Percentiles rank a stretch among this genome's conserved stretches.
phyloP scores from a whole-genome alignment of 208 protist genomes.

The Acanthamoeba polyphaga region DNA sequence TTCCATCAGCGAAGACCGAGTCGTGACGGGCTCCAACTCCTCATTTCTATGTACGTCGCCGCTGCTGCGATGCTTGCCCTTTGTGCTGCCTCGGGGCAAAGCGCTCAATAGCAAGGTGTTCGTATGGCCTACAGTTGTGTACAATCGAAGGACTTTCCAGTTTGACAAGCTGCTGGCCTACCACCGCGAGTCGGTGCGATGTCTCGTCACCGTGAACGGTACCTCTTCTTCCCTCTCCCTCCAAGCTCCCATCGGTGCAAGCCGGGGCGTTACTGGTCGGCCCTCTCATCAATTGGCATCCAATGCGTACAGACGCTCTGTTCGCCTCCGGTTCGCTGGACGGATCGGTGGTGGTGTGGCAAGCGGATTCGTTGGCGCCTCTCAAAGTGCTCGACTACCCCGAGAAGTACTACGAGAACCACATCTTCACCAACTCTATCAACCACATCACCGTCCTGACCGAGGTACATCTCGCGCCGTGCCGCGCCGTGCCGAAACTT shows the following conservation, averaged over 20 bases:
- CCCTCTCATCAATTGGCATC: too few species aligned
- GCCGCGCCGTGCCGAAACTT: too few species aligned
- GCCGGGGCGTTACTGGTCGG: too few species aligned
- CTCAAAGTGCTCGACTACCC: constrained; percentile 48
- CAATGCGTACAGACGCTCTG: constrained; percentile 2
- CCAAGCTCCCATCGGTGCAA: too few species aligned
- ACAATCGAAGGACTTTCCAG: background rate
- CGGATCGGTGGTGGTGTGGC: constrained; percentile 55
- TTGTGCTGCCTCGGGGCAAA: too few species aligned
- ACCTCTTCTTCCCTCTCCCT: background rate
- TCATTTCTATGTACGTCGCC: constrained; percentile 49
- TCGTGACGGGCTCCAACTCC: constrained; percentile 67
- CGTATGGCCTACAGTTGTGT: constrained; percentile 14
- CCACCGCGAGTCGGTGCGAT: constrained; percentile 71
- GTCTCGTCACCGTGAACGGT: background rate
- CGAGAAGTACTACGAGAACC: constrained; percentile 46
- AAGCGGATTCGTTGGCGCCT: background rate
- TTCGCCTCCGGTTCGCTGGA: constrained; percentile 68
- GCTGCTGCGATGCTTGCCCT: too few species aligned
- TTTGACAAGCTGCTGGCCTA: constrained; percentile 41
- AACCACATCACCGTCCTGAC: constrained; percentile 33
- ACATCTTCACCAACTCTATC: constrained; percentile 46
- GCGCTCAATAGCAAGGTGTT: background rate
- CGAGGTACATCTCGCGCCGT: constrained; percentile 14
- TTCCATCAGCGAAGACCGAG: constrained; percentile 5